These are phyloP conservation scores for Podospora conica DNA, from an alignment of 495 filamentous ascomycete genomes.

Conservation along the genomic window DNA sequence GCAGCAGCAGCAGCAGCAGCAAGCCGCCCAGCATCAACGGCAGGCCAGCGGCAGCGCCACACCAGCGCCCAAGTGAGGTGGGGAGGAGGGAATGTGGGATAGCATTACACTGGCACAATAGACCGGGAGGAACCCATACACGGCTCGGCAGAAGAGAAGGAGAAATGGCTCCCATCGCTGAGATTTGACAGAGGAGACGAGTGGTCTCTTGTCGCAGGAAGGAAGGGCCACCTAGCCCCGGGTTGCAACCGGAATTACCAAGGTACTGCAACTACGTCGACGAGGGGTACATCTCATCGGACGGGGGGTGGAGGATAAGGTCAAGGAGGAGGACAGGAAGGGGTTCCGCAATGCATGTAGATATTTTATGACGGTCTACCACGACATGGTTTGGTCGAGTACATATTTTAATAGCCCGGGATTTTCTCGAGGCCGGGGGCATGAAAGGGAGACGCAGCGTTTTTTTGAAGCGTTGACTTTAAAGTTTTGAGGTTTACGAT, in stretches of 20 bases:
- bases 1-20: slow-evolving; percentile 17
- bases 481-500: no score
- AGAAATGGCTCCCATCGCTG: background rate
- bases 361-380: slow-evolving; percentile 18
- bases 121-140: background rate
- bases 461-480: background rate
- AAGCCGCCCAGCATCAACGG: slow-evolving; percentile 29
- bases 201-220: background rate
- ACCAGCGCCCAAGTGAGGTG: slow-evolving; percentile 24
- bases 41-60: slow-evolving; percentile 41
- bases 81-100: background rate
- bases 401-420: slow-evolving; percentile 11
- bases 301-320: background rate
- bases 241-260: background rate
- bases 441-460: background rate
- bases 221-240: background rate
- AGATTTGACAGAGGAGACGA: background rate
- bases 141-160: background rate
- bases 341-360: slow-evolving; percentile 17
- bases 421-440: background rate
- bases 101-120: background rate
- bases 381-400: slow-evolving; percentile 12
- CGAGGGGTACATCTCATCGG: background rate
- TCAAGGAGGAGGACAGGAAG: background rate
- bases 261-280: background rate